Conservation (phyloP, 1,284 basidiomycete genomes). For the Boletus sp. region DNA sequence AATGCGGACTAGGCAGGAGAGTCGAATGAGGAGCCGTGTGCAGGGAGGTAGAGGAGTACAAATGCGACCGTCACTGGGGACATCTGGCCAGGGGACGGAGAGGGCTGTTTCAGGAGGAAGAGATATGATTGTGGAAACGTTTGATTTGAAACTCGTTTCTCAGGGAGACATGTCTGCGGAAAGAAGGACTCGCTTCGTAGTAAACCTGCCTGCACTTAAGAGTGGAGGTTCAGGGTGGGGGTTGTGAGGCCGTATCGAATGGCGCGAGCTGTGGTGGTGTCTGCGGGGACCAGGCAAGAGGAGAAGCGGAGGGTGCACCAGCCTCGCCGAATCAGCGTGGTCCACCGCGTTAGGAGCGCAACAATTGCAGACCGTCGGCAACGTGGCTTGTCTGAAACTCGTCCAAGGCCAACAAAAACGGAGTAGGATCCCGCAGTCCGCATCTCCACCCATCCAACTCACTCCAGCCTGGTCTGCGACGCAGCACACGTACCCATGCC, state of each 20-base stretch:
- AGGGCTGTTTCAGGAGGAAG: constrained; percentile 20
- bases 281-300: constrained; percentile 32
- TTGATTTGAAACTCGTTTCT: constrained; percentile 38
- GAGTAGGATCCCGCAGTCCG: constrained; percentile 14
- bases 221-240: constrained; percentile 32
- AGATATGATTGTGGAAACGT: constrained; percentile 27
- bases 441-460: constrained; percentile 10
- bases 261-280: constrained; percentile 22
- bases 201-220: constrained; percentile 34
- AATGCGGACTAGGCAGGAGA: constrained; percentile 17
- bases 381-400: constrained; percentile 35
- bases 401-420: constrained; percentile 33
- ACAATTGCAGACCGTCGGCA: constrained; percentile 30
- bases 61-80: constrained; percentile 39
- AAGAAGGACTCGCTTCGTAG: constrained; percentile 29
- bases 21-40: background rate
- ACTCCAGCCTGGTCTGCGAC: constrained; percentile 27
- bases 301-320: constrained; percentile 4
- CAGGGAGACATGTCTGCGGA: constrained; percentile 38
- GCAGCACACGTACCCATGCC: constrained; percentile 39
- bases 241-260: constrained; percentile 35
- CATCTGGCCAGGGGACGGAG: constrained; percentile 36
- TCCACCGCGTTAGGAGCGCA: constrained; percentile 31
- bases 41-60: constrained; percentile 11
- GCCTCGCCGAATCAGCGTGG: constrained; percentile 32